Evolutionary conservation across 129 eudicot genomes (phyloP).

Genomic region (Centella asiatica): DNA sequence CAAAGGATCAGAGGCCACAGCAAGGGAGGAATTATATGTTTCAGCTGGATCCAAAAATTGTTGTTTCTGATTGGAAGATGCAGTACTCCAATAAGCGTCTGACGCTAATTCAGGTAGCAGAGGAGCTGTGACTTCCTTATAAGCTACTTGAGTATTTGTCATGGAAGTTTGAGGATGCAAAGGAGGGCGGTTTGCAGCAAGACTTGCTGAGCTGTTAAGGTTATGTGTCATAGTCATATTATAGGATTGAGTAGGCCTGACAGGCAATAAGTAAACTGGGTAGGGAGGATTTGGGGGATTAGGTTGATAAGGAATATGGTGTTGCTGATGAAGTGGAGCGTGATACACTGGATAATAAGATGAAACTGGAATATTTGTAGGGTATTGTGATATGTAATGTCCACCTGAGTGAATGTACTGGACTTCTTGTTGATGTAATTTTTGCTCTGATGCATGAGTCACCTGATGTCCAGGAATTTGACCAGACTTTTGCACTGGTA

Average conservation of each 20-base stretch:
- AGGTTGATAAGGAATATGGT: conserved; percentile 35
- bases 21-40: conserved; percentile 23
- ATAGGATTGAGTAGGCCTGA: conserved; percentile 46
- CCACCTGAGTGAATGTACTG: conserved; percentile 55
- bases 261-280: conserved; percentile 59
- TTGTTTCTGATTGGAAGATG: conserved; percentile 23
- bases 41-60: conserved; percentile 19
- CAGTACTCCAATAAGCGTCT: conserved; percentile 17
- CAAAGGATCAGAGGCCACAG: conserved; percentile 31
- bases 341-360: conserved; percentile 68
- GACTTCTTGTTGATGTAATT: conserved; percentile 29
- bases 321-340: conserved; percentile 28
- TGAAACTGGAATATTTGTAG: conserved; percentile 41
- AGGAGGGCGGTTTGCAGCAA: conserved; percentile 38
- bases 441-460: conserved; percentile 39
- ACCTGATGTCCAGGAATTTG: conserved; percentile 44
- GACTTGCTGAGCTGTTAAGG: conserved; percentile 12
- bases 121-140: conserved; percentile 34
- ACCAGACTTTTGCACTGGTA: conserved; percentile 30
- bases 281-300: conserved; percentile 37
- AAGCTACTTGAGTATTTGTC: conserved; percentile 20
- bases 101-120: conserved; percentile 35
- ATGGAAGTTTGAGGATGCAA: conserved; percentile 29
- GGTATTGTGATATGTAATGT: conserved; percentile 57
- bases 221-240: conserved; percentile 34